Percentiles rank a stretch among this genome's conserved stretches.
These are phyloP conservation scores for Vigna hirtella DNA, from an alignment of 306 rosid genomes.

Conservation along the genomic window DNA sequence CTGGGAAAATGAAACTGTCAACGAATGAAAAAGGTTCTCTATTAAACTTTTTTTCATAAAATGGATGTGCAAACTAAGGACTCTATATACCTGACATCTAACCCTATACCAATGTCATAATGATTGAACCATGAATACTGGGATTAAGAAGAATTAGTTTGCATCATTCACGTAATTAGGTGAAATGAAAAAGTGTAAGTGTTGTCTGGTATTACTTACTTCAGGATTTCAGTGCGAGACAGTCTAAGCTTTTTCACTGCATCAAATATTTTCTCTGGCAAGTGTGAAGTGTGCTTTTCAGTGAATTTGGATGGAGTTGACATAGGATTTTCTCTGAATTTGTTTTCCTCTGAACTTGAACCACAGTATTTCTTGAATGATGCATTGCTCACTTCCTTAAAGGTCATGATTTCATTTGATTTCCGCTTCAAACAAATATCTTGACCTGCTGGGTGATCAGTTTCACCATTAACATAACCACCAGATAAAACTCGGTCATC, in stretches of 20 bases:
- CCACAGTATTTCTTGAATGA: constrained; percentile 46
- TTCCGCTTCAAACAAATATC: constrained; percentile 51
- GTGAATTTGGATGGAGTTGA: constrained; percentile 45
- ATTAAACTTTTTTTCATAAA: neutral
- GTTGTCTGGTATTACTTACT: constrained; percentile 62
- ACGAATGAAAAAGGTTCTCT: neutral
- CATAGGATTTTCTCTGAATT: constrained; percentile 51
- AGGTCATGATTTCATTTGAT: constrained; percentile 36
- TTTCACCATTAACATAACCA: constrained; percentile 37
- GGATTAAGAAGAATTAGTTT: constrained; percentile 12
- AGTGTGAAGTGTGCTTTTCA: constrained; percentile 45
- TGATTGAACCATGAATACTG: constrained; percentile 7
- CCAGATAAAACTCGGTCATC: constrained; percentile 43
- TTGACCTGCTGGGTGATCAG: constrained; percentile 38
- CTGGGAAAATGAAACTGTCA: neutral
- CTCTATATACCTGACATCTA: neutral
- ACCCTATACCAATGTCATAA: neutral
- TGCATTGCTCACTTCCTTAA: constrained; percentile 43
- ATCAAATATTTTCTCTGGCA: constrained; percentile 62
- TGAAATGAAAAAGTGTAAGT: constrained; percentile 21
- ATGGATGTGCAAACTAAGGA: constrained; percentile 1
- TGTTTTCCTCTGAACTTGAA: constrained; percentile 51
- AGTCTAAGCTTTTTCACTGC: constrained; percentile 71
- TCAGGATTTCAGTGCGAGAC: constrained; percentile 77
- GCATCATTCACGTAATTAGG: constrained; percentile 16